phyloP scores from a whole-genome alignment of 306 rosid species.

The Gillenia trifoliata region DNA sequence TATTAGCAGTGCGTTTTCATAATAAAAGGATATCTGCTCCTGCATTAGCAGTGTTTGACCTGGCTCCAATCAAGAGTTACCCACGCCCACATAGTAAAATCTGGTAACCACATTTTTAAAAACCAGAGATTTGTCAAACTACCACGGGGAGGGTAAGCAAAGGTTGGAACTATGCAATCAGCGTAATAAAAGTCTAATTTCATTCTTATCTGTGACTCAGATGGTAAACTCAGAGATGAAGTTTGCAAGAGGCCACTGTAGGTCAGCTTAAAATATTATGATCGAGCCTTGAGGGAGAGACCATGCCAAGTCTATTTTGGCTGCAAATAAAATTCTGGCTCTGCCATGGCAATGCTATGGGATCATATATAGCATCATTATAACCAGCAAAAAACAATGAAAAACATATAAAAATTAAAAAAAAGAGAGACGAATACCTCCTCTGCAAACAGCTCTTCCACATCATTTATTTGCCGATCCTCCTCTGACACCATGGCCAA shows the following conservation, averaged over 20 bases:
- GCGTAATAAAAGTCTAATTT: too few relatives aligned
- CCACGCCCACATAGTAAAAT: neutral
- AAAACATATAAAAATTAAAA: too few relatives aligned
- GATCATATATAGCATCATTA: too few relatives aligned
- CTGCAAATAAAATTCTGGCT: neutral
- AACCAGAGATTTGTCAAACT: neutral
- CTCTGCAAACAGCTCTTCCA: conserved; percentile 90
- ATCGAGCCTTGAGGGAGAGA: neutral
- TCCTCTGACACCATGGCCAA: conserved; percentile 92
- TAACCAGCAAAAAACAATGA: neutral
- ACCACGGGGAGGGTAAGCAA: neutral
- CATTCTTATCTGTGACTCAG: too few relatives aligned
- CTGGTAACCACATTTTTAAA: neutral
- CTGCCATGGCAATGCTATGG: neutral
- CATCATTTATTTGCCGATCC: conserved; percentile 87
- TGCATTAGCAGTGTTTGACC: neutral
- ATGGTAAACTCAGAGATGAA: too few relatives aligned
- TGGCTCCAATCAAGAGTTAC: neutral
- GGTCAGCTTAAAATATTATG: too few relatives aligned
- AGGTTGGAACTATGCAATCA: neutral
- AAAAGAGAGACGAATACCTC: conserved; percentile 45
- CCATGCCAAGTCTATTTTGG: neutral
- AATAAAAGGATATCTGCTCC: neutral
- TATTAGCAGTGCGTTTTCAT: neutral
- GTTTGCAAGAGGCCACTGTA: too few relatives aligned